These are phyloP conservation scores for Rhodofomes roseus DNA, from an alignment of 1,284 basidiomycete genomes.

Conservation along the genomic window DNA sequence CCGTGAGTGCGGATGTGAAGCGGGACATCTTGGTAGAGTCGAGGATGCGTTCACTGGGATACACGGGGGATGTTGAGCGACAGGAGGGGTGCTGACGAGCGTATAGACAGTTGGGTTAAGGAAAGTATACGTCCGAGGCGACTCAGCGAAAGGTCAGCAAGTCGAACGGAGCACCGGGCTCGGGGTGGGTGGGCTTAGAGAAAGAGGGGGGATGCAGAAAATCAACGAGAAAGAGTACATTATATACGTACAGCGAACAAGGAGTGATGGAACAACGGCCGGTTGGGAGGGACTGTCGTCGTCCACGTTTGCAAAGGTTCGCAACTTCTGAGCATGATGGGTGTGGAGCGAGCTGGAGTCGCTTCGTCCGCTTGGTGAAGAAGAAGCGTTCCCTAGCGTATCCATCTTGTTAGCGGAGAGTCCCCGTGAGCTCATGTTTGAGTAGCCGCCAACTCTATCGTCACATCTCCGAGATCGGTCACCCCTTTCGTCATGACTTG, in stretches of 20 bases:
- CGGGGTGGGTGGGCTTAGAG: not conserved
- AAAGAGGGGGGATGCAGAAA: not conserved
- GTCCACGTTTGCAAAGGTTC: not conserved
- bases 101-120: not conserved
- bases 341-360: not conserved
- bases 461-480: not conserved
- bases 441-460: not conserved
- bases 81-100: slow-evolving; percentile 1
- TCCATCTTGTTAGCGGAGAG: not conserved
- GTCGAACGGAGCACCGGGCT: slow-evolving; percentile 2
- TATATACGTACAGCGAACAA: not conserved
- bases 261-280: not conserved
- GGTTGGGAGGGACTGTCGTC: not conserved
- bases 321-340: not conserved
- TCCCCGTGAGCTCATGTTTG: not conserved
- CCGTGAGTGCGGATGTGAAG: not conserved
- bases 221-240: not conserved
- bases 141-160: not conserved
- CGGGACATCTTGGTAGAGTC: not conserved
- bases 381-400: not conserved
- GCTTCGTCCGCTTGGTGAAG: not conserved
- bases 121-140: not conserved
- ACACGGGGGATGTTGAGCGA: not conserved
- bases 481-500: not conserved
- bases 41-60: not conserved